Conservation (phyloP, 2,329 filamentous ascomycete genomes). For the Zymoseptoria passerinii region DNA sequence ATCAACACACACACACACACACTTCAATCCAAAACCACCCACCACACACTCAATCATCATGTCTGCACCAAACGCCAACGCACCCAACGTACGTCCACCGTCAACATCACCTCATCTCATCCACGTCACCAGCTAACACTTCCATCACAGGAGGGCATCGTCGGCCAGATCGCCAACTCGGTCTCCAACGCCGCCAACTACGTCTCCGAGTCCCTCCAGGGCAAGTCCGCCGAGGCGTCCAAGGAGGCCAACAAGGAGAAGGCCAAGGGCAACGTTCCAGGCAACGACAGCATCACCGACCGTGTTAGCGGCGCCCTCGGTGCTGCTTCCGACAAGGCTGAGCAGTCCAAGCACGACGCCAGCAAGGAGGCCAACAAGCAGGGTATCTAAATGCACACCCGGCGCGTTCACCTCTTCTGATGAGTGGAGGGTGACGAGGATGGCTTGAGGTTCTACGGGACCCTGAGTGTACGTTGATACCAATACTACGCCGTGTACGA, state of each 20-base stretch:
- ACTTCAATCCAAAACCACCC: slow-evolving; percentile 10
- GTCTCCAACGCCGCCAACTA: slow-evolving; percentile 55
- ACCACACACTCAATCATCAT: slow-evolving; percentile 27
- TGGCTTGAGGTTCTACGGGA: not conserved
- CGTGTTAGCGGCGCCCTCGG: slow-evolving; percentile 48
- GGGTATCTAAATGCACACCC: slow-evolving; percentile 17
- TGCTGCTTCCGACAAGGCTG: slow-evolving; percentile 45
- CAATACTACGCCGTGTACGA: too few relatives aligned
- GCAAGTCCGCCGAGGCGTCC: slow-evolving; percentile 47
- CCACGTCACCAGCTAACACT: slow-evolving; percentile 39
- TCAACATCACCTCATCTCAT: slow-evolving; percentile 20
- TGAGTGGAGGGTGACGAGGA: not conserved
- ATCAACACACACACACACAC: slow-evolving; percentile 10
- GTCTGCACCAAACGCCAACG: slow-evolving; percentile 39
- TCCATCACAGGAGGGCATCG: slow-evolving; percentile 37
- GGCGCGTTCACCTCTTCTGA: not conserved
- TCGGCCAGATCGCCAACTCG: slow-evolving; percentile 35
- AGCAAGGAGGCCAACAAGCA: slow-evolving; percentile 44
- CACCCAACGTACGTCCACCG: slow-evolving; percentile 27
- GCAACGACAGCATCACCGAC: slow-evolving; percentile 44
- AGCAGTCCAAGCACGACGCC: slow-evolving; percentile 45
- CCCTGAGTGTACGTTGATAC: not conserved
- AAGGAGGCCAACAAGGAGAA: slow-evolving; percentile 62
- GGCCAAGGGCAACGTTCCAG: slow-evolving; percentile 51
- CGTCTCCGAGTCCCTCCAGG: slow-evolving; percentile 56